Evolutionary conservation across 768 basidiomycete genomes (phyloP).

Genomic region (Tricholomella constricta): DNA sequence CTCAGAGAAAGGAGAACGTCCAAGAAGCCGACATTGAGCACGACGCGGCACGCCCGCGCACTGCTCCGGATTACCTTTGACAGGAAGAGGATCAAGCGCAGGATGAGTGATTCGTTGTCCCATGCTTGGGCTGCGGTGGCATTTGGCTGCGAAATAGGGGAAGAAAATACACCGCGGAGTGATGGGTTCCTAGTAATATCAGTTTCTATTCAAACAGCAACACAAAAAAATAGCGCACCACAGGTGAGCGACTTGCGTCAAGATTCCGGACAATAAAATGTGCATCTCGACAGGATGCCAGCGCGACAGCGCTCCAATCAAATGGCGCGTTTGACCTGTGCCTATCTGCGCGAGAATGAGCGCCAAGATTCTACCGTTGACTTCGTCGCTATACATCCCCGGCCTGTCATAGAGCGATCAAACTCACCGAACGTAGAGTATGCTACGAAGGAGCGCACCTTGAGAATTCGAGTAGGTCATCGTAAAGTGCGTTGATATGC

Average conservation of each 20-base stretch:
- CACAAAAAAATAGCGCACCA: conserved; percentile 7
- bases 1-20: conserved; percentile 15
- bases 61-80: conserved; percentile 16
- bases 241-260: conserved; percentile 13
- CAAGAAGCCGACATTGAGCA: conserved; percentile 18
- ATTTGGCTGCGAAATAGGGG: conserved; percentile 11
- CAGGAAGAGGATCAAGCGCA: conserved; percentile 14
- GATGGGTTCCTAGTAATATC: conserved; percentile 15
- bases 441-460: conserved; percentile 14
- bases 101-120: conserved; percentile 7
- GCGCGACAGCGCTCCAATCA: conserved; percentile 12
- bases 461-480: conserved; percentile 26
- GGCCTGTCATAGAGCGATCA: not conserved
- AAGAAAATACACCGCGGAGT: conserved; percentile 15
- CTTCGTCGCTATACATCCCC: conserved; percentile 15
- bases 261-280: conserved; percentile 11
- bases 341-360: conserved; percentile 17
- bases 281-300: conserved; percentile 17
- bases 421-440: too few relatives aligned
- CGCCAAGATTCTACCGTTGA: conserved; percentile 7
- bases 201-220: not conserved
- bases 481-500: conserved; percentile 18
- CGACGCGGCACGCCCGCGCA: conserved; percentile 3
- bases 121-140: not conserved
- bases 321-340: conserved; percentile 13